Base-by-base conservation (phyloP, 176 grass and related monocot genomes). In the Aechmea fasciata region DNA sequence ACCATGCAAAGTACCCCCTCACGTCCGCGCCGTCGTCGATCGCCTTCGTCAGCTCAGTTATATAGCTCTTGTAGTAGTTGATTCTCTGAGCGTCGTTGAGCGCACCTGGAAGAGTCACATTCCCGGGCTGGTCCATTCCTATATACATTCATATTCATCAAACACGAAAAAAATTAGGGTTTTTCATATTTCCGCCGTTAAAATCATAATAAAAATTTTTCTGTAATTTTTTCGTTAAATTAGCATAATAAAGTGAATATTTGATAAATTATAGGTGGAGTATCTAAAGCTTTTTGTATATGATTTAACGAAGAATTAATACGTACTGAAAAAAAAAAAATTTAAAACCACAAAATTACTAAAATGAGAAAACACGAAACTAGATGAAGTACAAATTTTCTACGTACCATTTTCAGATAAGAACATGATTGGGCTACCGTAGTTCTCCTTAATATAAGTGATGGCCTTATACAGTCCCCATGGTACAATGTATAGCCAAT, bases 401-500 rank as follows among this genome's bases (percentile, higher is more conserved):
- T 64, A 13, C 25, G 48, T 69, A 96, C 88, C 93, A 24, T 92
- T 96, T 89, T 96, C 93, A 64, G 88, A 65, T 68, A 92, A 79
- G 11, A 96, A 83, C 50, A 92, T 71, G 10, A 64, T 86, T 50
- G 93, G 93, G 71, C 89, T 92, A 25, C 77, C 74, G 47, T 96
- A 92, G 10, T 71, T 83, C 71, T 92, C 83, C 61, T 96, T 92
- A 25, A 96, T 89, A 81, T 96, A 96, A 22, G 67, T 87, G 49
- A 96, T 88, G 47, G 88, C 88, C 68, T 90, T 96, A 77, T 89
- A 84, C 50, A 90, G 92, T 74, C 93, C 88, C 88, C 88, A 96
- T 2, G 93, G 93, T 20, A 92, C 88, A 69, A 92, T 96, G 84
- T 89, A 92, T 28, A 96, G 83, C 88, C 93, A 96, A 17, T 87